A percentile compares a stretch with the other conserved stretches of the same genome.
Conservation (phyloP, 495 filamentous ascomycete genomes). For the Pseudevernia furfuracea region DNA sequence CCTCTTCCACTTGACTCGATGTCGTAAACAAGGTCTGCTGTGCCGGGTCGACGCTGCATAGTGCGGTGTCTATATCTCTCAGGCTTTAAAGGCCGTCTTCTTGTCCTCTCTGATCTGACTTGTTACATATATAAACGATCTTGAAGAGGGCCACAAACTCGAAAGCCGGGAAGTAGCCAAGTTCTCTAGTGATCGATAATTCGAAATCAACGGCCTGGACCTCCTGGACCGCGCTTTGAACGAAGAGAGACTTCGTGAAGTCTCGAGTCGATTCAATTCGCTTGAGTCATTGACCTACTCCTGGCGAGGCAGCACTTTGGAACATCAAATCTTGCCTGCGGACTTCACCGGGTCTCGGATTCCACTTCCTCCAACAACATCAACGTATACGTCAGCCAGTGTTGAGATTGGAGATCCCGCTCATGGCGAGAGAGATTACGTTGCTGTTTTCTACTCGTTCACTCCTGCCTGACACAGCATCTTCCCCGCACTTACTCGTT, state of each 20-base stretch:
- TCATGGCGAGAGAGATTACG: neutral
- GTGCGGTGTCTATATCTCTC: neutral
- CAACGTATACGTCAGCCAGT: neutral
- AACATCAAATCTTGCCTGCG: neutral
- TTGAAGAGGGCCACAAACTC: no score
- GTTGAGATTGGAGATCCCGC: neutral
- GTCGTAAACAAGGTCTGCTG: no score
- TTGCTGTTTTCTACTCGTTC: constrained; percentile 1
- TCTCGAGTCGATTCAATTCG: no score
- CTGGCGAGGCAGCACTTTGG: no score
- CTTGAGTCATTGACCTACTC: no score
- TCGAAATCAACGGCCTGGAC: no score
- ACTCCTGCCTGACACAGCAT: neutral
- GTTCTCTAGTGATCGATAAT: no score
- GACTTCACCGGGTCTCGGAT: neutral
- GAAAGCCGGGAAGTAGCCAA: no score
- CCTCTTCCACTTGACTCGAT: neutral
- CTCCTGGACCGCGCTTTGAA: no score
- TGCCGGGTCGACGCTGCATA: neutral
- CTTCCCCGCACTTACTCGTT: neutral
- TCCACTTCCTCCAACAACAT: neutral
- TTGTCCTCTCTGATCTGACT: neutral
- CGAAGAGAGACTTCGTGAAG: no score
- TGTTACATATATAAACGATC: neutral
- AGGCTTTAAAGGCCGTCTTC: neutral